Percentiles rank a stretch among this genome's conserved stretches.
These are phyloP conservation scores for Leucoagaricus sp. DNA, from an alignment of 1,284 basidiomycete species.

Conservation along the genomic window DNA sequence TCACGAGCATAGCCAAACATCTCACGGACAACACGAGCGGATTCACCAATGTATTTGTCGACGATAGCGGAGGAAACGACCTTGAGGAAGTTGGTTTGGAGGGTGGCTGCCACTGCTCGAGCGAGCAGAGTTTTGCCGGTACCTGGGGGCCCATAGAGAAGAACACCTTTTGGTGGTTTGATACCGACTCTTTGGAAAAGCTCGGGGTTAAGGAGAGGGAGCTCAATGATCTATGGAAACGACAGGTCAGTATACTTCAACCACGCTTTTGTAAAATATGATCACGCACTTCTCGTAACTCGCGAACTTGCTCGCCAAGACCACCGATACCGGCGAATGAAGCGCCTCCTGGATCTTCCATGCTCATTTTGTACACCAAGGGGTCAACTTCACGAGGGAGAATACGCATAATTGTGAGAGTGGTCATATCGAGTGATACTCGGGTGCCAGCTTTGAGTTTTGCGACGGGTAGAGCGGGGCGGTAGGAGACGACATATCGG, in stretches of 20 bases:
- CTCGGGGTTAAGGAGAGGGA: conserved; percentile 95
- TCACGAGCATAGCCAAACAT: conserved; percentile 99
- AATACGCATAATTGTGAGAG: conserved; percentile 98
- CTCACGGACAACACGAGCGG: conserved; percentile 91
- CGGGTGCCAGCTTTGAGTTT: conserved; percentile 96
- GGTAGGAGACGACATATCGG: conserved; percentile 98
- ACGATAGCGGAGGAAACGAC: conserved; percentile 99
- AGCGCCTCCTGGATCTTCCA: conserved; percentile 96
- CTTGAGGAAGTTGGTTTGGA: conserved; percentile 97
- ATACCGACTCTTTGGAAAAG: conserved; percentile 96
- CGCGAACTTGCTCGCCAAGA: conserved; percentile 93
- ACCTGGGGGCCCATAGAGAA: conserved; percentile 92
- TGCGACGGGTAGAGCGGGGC: conserved; percentile 87
- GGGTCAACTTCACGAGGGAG: conserved; percentile 98
- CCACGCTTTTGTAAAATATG: neutral
- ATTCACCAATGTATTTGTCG: conserved; percentile 99
- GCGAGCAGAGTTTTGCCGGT: conserved; percentile 97
- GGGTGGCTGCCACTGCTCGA: conserved; percentile 93
- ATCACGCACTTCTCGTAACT: conserved; percentile 82
- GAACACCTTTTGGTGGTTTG: conserved; percentile 92
- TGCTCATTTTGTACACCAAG: conserved; percentile 98
- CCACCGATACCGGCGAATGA: conserved; percentile 98
- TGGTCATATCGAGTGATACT: conserved; percentile 99
- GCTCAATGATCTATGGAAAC: conserved; percentile 80
- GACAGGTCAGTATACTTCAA: neutral